Conservation (phyloP, 2,329 filamentous ascomycete genomes). For the Lasiodiplodia gonubiensis region DNA sequence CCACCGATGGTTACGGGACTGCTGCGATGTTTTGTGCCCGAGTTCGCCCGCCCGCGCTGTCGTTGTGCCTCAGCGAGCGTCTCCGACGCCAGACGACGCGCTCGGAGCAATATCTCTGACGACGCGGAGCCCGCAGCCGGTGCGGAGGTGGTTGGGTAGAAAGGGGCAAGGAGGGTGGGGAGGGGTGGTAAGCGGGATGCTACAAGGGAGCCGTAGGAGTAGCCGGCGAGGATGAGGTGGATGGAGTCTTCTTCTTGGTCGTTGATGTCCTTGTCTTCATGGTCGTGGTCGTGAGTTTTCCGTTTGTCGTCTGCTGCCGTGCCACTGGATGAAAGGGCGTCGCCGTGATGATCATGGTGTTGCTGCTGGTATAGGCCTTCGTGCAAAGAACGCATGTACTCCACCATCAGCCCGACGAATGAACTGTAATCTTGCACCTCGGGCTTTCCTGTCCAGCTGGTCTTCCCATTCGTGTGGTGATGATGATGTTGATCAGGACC, state of each 20-base stretch:
- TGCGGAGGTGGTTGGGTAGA: conserved; percentile 61
- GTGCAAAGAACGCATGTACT: conserved; percentile 61
- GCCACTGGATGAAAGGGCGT: not conserved
- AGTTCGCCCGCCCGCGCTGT: conserved; percentile 41
- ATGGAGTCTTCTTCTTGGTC: conserved; percentile 30
- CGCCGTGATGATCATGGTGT: not conserved
- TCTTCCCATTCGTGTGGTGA: conserved; percentile 65
- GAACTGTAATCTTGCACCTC: conserved; percentile 85
- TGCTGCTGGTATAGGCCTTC: not conserved
- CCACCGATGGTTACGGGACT: conserved; percentile 50
- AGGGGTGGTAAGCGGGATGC: conserved; percentile 72
- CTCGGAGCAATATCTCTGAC: conserved; percentile 69
- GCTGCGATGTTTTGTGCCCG: conserved; percentile 30
- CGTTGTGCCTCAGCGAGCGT: conserved; percentile 57
- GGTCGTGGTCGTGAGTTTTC: not conserved
- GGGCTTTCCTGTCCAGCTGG: conserved; percentile 84
- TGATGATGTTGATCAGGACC: not conserved
- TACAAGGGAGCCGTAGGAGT: conserved; percentile 90
- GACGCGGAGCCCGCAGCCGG: conserved; percentile 65
- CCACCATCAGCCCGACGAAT: conserved; percentile 77
- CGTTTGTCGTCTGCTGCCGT: not conserved
- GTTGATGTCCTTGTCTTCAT: not conserved
- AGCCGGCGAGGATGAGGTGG: conserved; percentile 71
- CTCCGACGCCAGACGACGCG: conserved; percentile 69
- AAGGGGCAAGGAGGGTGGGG: conserved; percentile 62